Evolutionary conservation across 139 green algal genomes (phyloP), one percentile per base, ranked within the genome.

Genomic region (Asterochloris sp.): DNA sequence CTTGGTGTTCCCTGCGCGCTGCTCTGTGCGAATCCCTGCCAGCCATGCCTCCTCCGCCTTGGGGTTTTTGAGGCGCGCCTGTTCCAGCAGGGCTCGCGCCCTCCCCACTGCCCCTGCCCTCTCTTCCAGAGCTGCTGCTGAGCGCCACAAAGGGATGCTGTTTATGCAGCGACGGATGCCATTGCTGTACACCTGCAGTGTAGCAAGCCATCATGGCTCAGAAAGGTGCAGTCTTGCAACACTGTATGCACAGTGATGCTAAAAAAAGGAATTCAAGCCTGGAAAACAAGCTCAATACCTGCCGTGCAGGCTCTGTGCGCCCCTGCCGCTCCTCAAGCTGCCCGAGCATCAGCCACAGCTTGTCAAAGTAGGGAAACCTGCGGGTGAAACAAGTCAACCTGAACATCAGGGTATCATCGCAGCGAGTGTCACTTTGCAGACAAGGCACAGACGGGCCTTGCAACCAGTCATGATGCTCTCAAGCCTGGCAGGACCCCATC

Each of bases 341-440:
- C 13, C 93, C 96, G 68, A 96, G 78, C 96, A 99, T 99, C 15
- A 98, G 83, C 88, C 94, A 96, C 73, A 98, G 86, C 93, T 99
- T 99, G 80, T 90, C 92, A 78, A 93, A 95, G 64, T 85, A 79
- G 10, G 96, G 94, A 83, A 96, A 98, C n/a, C 78, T 82, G 21
- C 23, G 10, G 23, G 38, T 6, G 6, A 2, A 54, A 54, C 38
- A 54, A 54, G 38, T 6, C 38, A 54, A 54, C 38, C 38, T 54
- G 38, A 54, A 54, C 38, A 54, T 54, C 38, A 54, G 38, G 38
- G 38, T 54, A 6, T 54, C 38, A 54, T 10, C 6, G 38, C 38
- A 54, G 38, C 38, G 6, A 6, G 6, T 10, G 2, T 54, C 38
- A 54, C 6, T 54, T 6, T 54, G 38, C 38, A 54, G 38, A 54